A percentile compares a stretch with the other conserved stretches of the same genome.
These are phyloP conservation scores for Xylaria nigripes DNA, from an alignment of 495 filamentous ascomycete genomes.

Conservation along the genomic window DNA sequence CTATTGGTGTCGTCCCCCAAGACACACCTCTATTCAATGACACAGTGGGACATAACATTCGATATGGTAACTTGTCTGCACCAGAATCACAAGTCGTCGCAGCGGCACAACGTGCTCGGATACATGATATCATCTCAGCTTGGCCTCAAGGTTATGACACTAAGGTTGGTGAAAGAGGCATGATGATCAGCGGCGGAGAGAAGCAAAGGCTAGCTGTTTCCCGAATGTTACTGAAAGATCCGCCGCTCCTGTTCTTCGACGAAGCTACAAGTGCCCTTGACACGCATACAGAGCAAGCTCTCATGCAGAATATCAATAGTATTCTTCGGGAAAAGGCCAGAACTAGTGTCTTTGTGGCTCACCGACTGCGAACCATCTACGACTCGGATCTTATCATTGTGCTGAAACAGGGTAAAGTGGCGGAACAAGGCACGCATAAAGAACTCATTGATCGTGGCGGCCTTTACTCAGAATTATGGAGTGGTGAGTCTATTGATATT, in stretches of 20 bases:
- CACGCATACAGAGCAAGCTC: constrained; percentile 87
- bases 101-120: constrained; percentile 71
- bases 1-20: constrained; percentile 94
- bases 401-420: constrained; percentile 70
- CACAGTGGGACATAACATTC: constrained; percentile 90
- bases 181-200: constrained; percentile 98
- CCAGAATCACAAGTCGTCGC: constrained; percentile 60
- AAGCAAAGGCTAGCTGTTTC: constrained; percentile 90
- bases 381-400: constrained; percentile 95
- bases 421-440: constrained; percentile 78
- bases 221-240: constrained; percentile 82
- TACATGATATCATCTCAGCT: constrained; percentile 69
- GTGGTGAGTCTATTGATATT: constrained; percentile 47
- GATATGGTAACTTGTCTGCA: constrained; percentile 82
- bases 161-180: constrained; percentile 87
- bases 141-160: constrained; percentile 86
- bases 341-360: constrained; percentile 91
- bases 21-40: constrained; percentile 97
- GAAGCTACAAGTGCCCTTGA: constrained; percentile 95
- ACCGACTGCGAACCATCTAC: constrained; percentile 84
- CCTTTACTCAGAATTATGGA: constrained; percentile 87
- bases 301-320: constrained; percentile 89
- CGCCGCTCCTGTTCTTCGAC: constrained; percentile 89
- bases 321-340: constrained; percentile 81
- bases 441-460: constrained; percentile 72